A percentile compares a stretch with the other conserved stretches of the same genome.
These are phyloP conservation scores for Digitaria exilis DNA, from an alignment of 202 grass and related monocot genomes.

Conservation along the genomic window DNA sequence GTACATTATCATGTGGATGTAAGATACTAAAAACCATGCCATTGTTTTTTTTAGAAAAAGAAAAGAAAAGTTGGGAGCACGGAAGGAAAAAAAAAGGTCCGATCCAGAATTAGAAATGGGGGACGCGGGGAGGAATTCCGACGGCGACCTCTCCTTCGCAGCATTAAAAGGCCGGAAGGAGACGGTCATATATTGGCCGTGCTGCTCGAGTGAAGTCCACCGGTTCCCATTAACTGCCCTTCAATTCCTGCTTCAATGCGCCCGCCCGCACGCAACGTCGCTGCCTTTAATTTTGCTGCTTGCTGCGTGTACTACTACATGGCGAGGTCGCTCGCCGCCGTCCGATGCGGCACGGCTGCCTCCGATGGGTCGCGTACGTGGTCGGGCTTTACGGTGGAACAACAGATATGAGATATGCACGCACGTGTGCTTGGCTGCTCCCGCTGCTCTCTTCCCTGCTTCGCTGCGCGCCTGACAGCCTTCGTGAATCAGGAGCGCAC, in stretches of 20 bases:
- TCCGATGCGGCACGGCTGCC: constrained; percentile 15
- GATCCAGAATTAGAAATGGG: no score
- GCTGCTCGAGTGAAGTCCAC: constrained; percentile 39
- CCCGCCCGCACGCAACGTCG: constrained; percentile 31
- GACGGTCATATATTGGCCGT: constrained; percentile 39
- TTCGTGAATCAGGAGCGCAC: not conserved
- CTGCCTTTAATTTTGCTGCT: not conserved
- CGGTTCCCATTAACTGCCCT: constrained; percentile 57
- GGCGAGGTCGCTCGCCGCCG: not conserved
- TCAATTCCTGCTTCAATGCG: constrained; percentile 62
- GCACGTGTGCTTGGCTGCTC: constrained; percentile 13
- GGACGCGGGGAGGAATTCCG: no score
- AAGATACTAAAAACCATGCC: no score
- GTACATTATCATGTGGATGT: no score
- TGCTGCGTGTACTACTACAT: no score
- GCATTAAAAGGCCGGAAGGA: constrained; percentile 54
- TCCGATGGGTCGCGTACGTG: not conserved
- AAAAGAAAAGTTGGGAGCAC: no score
- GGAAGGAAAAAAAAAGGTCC: no score
- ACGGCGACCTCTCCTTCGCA: no score
- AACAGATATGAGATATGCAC: no score
- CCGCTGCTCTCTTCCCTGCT: not conserved
- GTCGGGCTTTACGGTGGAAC: not conserved
- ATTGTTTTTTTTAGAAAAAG: no score
- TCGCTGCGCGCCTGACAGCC: not conserved